phyloP scores from a whole-genome alignment of 805 yeast species.

The Kluyveromyces wickerhamii region DNA sequence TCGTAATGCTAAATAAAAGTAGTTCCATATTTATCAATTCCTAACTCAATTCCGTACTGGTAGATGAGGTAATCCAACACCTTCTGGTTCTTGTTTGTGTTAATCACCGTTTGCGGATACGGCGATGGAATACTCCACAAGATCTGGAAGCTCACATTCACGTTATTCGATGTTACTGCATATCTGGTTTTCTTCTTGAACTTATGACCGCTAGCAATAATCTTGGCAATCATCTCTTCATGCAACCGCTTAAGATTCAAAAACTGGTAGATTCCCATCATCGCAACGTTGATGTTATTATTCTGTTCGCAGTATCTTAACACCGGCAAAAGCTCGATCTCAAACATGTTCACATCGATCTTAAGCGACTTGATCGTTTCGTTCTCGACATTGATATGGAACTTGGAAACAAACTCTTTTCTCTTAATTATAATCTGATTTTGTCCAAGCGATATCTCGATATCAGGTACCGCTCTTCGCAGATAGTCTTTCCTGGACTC shows the following conservation, averaged over 20 bases:
- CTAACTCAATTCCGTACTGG: constrained; percentile 3
- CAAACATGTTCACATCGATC: not conserved
- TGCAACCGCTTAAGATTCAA: not conserved
- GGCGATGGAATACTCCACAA: constrained; percentile 4
- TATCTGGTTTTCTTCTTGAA: not conserved
- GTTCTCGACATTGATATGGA: not conserved
- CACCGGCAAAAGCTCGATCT: not conserved
- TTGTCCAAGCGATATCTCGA: not conserved
- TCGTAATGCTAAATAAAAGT: constrained; percentile 3
- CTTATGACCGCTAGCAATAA: not conserved
- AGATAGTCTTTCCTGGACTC: not conserved
- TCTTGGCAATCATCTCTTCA: not conserved
- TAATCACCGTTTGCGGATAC: constrained; percentile 3
- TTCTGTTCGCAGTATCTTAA: constrained; percentile 1
- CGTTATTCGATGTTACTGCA: not conserved
- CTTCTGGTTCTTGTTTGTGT: constrained; percentile 2
- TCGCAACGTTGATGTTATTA: constrained; percentile 1
- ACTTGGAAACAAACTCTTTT: not conserved
- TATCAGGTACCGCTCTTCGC: not conserved
- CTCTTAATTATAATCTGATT: not conserved
- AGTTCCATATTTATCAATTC: constrained; percentile 3
- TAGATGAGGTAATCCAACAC: constrained; percentile 5
- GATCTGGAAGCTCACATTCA: not conserved
- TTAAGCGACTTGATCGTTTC: not conserved
- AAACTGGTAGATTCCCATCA: constrained; percentile 2